phyloP scores from a whole-genome alignment of 495 filamentous ascomycete genomes.

The Neurospora tetraspora region DNA sequence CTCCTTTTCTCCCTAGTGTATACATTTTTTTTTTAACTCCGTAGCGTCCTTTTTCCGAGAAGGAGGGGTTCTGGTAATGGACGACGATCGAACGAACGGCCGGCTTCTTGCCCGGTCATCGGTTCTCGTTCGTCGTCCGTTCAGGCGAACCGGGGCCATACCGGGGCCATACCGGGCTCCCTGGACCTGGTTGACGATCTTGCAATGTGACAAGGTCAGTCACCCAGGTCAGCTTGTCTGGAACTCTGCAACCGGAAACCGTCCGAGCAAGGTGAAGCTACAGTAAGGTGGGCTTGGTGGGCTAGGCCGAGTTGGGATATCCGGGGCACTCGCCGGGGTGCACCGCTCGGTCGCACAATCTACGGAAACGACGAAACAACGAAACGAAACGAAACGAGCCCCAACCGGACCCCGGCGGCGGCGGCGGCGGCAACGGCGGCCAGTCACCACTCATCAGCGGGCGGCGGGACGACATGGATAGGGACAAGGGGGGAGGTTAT shows the following conservation, averaged over 20 bases:
- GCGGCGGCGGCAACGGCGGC: not conserved
- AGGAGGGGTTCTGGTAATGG: not conserved
- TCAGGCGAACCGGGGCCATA: not conserved
- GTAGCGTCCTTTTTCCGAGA: not conserved
- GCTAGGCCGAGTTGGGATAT: not conserved
- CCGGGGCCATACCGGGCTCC: not conserved
- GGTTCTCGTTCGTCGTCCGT: not conserved
- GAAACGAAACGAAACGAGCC: not conserved
- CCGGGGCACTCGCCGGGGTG: not conserved
- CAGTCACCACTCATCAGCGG: not conserved
- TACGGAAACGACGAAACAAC: not conserved
- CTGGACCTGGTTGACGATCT: not conserved
- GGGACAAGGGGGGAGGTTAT: not conserved
- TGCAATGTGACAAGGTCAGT: not conserved
- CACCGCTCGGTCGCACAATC: not conserved
- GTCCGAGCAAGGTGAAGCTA: not conserved
- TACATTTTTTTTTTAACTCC: not conserved
- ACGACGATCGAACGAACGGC: not conserved
- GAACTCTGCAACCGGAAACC: not conserved
- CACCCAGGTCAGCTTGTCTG: not conserved
- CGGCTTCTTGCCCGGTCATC: not conserved
- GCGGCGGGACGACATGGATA: not conserved
- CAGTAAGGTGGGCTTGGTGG: not conserved
- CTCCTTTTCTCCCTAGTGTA: not conserved
- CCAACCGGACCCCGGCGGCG: not conserved